phyloP scores from a whole-genome alignment of 306 rosid species.

The Ormosia emarginata region DNA sequence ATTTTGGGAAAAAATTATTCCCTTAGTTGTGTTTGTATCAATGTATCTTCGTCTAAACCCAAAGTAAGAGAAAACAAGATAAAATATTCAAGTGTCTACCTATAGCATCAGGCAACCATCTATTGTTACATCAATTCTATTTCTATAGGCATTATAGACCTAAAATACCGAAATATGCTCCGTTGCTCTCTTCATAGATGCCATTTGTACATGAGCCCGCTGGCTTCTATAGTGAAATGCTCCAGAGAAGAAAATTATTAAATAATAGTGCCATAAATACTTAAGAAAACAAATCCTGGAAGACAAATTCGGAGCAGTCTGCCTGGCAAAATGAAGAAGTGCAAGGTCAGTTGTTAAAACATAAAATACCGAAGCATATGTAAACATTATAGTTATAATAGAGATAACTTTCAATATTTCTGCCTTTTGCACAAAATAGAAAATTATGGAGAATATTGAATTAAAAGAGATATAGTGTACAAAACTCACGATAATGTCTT shows the following conservation, averaged over 20 bases:
- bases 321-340: conserved; percentile 34
- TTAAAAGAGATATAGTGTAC: neutral
- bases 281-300: neutral
- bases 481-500: neutral
- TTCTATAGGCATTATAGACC: conserved; percentile 3
- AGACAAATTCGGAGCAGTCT: conserved; percentile 1
- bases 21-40: neutral
- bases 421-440: neutral
- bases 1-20: neutral
- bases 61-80: conserved; percentile 3
- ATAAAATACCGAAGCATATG: conserved; percentile 3
- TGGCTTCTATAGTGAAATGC: conserved; percentile 15
- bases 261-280: neutral
- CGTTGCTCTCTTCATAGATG: conserved; percentile 9
- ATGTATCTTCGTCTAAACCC: neutral
- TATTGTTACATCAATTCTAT: conserved; percentile 21
- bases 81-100: conserved; percentile 10
- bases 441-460: conserved; percentile 14
- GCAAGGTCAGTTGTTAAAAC: conserved; percentile 1
- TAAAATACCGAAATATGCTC: neutral
- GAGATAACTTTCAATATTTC: conserved; percentile 2
- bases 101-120: conserved; percentile 9
- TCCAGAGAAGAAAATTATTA: conserved; percentile 5
- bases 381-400: neutral
- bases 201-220: conserved; percentile 7